Percentiles rank a stretch among this genome's conserved stretches.
These are phyloP conservation scores for Lachnellula occidentalis DNA, from an alignment of 2,329 filamentous ascomycete species.

Conservation along the genomic window DNA sequence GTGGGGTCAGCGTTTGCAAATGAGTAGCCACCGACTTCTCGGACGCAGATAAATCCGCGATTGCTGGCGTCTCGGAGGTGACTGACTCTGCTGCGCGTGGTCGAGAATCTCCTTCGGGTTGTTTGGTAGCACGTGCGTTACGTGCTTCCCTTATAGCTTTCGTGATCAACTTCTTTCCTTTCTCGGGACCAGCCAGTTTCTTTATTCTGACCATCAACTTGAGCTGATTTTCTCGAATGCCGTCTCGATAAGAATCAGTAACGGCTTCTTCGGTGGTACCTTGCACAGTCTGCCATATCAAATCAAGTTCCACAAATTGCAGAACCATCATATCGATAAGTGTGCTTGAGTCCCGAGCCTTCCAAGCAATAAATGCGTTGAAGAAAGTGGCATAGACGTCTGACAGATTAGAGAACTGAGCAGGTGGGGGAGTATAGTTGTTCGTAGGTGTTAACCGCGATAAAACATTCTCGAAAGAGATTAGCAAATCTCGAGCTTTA, in stretches of 20 bases:
- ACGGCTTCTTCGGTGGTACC: conserved; percentile 69
- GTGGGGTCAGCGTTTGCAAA: conserved; percentile 48
- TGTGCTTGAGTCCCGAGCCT: conserved; percentile 71
- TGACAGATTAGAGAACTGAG: conserved; percentile 56
- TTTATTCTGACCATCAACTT: conserved; percentile 76
- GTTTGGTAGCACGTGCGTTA: conserved; percentile 57
- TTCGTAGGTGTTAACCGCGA: conserved; percentile 61
- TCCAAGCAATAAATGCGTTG: conserved; percentile 78
- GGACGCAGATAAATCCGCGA: conserved; percentile 38
- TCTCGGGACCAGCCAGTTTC: conserved; percentile 65
- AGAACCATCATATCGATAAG: conserved; percentile 81
- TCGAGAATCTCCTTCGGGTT: conserved; percentile 62
- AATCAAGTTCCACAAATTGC: conserved; percentile 78
- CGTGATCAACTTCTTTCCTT: conserved; percentile 67
- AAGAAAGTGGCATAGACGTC: conserved; percentile 69
- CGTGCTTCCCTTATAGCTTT: conserved; percentile 70
- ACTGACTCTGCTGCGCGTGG: conserved; percentile 50
- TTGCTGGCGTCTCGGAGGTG: conserved; percentile 34
- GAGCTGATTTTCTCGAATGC: conserved; percentile 75
- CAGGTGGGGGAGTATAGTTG: conserved; percentile 59
- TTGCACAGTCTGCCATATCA: conserved; percentile 78
- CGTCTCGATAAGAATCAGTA: conserved; percentile 69
- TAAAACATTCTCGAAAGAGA: conserved; percentile 71
- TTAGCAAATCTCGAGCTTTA: conserved; percentile 71
- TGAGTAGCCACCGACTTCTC: conserved; percentile 37